phyloP scores from a whole-genome alignment of 2,329 filamentous ascomycete genomes.

The Cladosporium phlei region DNA sequence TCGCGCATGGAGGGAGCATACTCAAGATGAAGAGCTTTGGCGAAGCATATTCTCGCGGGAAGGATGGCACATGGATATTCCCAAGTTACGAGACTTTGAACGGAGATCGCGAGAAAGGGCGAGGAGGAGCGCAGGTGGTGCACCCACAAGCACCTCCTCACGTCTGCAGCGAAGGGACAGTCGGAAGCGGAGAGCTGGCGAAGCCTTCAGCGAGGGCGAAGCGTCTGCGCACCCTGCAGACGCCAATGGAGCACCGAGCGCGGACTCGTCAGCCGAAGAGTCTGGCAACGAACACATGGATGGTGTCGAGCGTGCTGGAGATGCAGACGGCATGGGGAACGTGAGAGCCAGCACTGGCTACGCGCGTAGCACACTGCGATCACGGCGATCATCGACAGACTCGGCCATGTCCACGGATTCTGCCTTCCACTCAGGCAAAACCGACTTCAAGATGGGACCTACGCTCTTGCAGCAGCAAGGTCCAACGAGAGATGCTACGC shows the following conservation, averaged over 20 bases:
- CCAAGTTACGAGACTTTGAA: constrained; percentile 26
- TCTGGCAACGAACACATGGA: constrained; percentile 14
- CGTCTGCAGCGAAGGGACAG: constrained; percentile 22
- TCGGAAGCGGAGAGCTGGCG: constrained; percentile 28
- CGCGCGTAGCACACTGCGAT: not conserved
- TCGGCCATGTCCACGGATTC: constrained; percentile 13
- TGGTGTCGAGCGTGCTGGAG: constrained; percentile 2
- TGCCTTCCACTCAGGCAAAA: not conserved
- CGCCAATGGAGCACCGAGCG: constrained; percentile 10
- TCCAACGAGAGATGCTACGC: not conserved
- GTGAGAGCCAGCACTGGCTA: not conserved
- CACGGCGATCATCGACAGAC: constrained; percentile 8
- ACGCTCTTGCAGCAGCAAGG: constrained; percentile 10
- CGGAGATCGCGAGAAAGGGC: constrained; percentile 2
- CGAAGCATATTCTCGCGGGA: constrained; percentile 75
- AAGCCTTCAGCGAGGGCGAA: constrained; percentile 32
- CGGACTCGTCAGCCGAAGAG: constrained; percentile 10
- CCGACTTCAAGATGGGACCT: constrained; percentile 12
- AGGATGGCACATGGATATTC: constrained; percentile 59
- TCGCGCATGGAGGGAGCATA: constrained; percentile 72
- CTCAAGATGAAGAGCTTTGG: constrained; percentile 83
- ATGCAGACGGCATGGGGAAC: not conserved
- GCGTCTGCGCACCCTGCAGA: constrained; percentile 12
- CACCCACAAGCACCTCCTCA: constrained; percentile 27
- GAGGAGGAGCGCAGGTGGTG: not conserved